These are phyloP conservation scores for Macrocystidia cucumis DNA, from an alignment of 1,284 basidiomycete genomes.

Conservation along the genomic window DNA sequence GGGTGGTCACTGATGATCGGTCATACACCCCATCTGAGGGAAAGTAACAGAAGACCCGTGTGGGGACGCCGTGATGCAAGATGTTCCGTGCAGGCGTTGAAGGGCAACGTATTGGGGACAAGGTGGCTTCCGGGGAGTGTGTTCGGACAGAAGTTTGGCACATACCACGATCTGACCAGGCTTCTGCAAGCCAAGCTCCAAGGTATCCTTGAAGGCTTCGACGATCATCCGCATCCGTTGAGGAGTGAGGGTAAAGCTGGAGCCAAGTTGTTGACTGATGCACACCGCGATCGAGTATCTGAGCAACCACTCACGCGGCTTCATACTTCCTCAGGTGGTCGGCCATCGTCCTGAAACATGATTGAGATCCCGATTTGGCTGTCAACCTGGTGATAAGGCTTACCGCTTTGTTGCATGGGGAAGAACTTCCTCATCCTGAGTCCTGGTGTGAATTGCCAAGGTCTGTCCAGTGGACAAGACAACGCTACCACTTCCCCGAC, in stretches of 20 bases:
- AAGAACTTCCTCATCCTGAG: constrained; percentile 73
- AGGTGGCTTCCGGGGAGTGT: too few species aligned
- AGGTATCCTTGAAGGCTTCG: constrained; percentile 88
- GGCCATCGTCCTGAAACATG: constrained; percentile 63
- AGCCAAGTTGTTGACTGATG: constrained; percentile 2
- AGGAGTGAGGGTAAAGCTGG: constrained; percentile 79
- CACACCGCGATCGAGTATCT: not conserved
- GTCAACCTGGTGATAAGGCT: constrained; percentile 15
- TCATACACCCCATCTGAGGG: too few species aligned
- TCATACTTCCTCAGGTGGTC: constrained; percentile 88
- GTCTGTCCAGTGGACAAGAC: constrained; percentile 67
- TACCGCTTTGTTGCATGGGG: constrained; percentile 86
- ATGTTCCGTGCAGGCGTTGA: too few species aligned
- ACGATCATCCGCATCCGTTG: constrained; percentile 97
- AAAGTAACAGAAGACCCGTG: too few species aligned
- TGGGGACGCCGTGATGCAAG: too few species aligned
- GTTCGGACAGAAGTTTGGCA: constrained; percentile 17
- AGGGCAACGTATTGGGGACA: too few species aligned
- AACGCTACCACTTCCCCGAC: constrained; percentile 69
- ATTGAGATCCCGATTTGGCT: constrained; percentile 10
- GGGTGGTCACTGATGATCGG: too few species aligned
- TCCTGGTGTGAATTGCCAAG: constrained; percentile 71
- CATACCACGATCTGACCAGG: constrained; percentile 83
- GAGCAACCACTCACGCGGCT: constrained; percentile 48
- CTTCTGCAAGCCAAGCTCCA: constrained; percentile 84